Evolutionary conservation across 2,329 filamentous ascomycete genomes (phyloP).

Genomic region (Coniochaeta pulveracea): DNA sequence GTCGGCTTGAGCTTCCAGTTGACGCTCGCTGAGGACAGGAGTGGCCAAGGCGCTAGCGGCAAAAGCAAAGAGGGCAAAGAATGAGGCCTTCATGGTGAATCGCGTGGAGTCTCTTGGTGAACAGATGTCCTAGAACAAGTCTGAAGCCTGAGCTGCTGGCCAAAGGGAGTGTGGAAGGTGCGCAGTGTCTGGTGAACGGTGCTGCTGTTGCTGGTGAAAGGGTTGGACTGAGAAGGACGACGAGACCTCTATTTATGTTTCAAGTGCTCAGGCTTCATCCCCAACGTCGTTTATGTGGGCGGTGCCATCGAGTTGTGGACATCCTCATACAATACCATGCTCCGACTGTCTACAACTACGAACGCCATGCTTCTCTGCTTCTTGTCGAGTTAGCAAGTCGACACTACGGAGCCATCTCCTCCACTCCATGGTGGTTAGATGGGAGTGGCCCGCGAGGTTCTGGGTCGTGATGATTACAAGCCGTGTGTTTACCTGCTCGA

Average conservation of each 20-base stretch:
- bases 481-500: background rate
- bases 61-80: conserved; percentile 6
- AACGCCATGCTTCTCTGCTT: background rate
- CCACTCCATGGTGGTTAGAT: background rate
- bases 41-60: conserved; percentile 6
- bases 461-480: background rate
- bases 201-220: background rate
- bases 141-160: conserved; percentile 1
- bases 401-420: background rate
- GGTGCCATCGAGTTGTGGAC: too few relatives aligned
- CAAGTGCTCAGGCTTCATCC: too few relatives aligned
- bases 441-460: background rate
- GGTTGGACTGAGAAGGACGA: background rate
- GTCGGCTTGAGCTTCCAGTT: conserved; percentile 11
- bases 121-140: background rate
- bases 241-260: background rate
- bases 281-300: too few relatives aligned
- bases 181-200: too few relatives aligned
- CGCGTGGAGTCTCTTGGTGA: background rate
- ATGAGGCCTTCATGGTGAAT: conserved; percentile 6
- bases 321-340: too few relatives aligned
- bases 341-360: background rate
- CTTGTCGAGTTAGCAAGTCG: background rate
- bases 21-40: conserved; percentile 10
- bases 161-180: too few relatives aligned